Percentiles rank a stretch among this genome's conserved stretches.
These are phyloP conservation scores for Backusella sp. DNA, from an alignment of 192 early-diverging fungal species.

Conservation along the genomic window DNA sequence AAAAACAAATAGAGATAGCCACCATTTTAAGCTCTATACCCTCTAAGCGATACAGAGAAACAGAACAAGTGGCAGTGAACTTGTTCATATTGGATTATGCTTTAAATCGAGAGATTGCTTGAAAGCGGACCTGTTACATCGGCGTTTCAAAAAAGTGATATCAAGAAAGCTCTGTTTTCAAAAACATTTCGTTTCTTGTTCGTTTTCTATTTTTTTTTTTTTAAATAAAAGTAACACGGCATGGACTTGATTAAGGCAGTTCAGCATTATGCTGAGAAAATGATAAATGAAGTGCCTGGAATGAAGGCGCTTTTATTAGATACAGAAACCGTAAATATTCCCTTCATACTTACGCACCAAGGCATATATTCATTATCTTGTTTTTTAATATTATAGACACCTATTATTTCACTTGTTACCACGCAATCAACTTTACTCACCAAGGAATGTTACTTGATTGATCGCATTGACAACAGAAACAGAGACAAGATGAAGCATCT, in stretches of 20 bases:
- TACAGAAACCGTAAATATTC: conserved; percentile 73
- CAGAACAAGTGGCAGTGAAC: too few relatives aligned
- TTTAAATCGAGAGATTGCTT: too few relatives aligned
- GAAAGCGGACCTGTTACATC: too few relatives aligned
- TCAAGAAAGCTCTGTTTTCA: too few relatives aligned
- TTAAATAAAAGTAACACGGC: neutral
- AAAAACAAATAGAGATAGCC: neutral
- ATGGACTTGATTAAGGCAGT: conserved; percentile 82
- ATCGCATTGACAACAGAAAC: conserved; percentile 82
- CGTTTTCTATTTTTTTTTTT: neutral
- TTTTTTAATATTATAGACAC: conserved; percentile 58
- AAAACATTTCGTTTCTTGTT: neutral
- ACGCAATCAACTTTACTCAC: conserved; percentile 92
- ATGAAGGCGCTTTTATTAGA: conserved; percentile 98
- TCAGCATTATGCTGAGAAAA: conserved; percentile 91
- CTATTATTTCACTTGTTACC: conserved; percentile 89
- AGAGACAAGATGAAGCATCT: conserved; percentile 94
- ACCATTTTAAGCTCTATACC: neutral
- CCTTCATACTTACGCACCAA: too few relatives aligned
- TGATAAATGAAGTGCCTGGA: conserved; percentile 86
- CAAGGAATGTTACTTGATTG: conserved; percentile 93
- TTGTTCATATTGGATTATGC: too few relatives aligned
- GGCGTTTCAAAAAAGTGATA: too few relatives aligned
- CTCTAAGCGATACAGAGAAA: neutral
- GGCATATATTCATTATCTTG: neutral